Conservation (phyloP, 1,284 basidiomycete species). For the Cryptococcus sp. region DNA sequence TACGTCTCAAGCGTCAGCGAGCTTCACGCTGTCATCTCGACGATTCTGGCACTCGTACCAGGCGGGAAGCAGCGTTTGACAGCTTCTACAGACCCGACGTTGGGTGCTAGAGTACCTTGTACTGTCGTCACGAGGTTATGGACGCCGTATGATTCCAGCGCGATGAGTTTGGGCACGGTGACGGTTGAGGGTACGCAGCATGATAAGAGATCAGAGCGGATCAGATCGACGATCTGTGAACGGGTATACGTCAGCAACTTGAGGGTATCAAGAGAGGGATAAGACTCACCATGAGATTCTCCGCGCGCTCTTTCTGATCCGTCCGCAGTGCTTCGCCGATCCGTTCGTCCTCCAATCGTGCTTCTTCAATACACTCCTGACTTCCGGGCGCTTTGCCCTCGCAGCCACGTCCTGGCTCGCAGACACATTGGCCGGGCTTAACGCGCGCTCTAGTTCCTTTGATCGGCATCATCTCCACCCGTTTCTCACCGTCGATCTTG, state of each 20-base stretch:
- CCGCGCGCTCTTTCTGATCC: slow-evolving; percentile 89
- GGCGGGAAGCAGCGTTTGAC: slow-evolving; percentile 81
- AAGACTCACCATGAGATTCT: slow-evolving; percentile 79
- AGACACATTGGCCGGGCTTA: slow-evolving; percentile 46
- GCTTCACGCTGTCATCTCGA: not conserved
- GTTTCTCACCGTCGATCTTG: slow-evolving; percentile 66
- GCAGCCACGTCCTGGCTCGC: slow-evolving; percentile 30
- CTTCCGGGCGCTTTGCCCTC: slow-evolving; percentile 29
- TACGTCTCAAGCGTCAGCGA: slow-evolving; percentile 35
- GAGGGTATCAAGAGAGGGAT: not conserved
- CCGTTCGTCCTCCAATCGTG: slow-evolving; percentile 45
- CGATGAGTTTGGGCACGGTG: slow-evolving; percentile 80
- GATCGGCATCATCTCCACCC: slow-evolving; percentile 86
- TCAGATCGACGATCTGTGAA: slow-evolving; percentile 82
- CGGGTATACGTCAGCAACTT: not conserved
- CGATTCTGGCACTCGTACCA: slow-evolving; percentile 57
- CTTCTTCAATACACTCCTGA: slow-evolving; percentile 32
- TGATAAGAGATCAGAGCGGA: slow-evolving; percentile 82
- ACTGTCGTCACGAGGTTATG: slow-evolving; percentile 97
- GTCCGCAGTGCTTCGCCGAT: slow-evolving; percentile 61
- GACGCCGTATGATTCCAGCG: slow-evolving; percentile 90
- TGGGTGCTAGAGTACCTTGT: slow-evolving; percentile 62
- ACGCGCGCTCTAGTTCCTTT: slow-evolving; percentile 71
- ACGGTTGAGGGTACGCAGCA: slow-evolving; percentile 72
- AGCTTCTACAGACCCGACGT: slow-evolving; percentile 67